Base-by-base conservation (phyloP, 2,329 filamentous ascomycete genomes). In the Fonsecaea pedrosoi region DNA sequence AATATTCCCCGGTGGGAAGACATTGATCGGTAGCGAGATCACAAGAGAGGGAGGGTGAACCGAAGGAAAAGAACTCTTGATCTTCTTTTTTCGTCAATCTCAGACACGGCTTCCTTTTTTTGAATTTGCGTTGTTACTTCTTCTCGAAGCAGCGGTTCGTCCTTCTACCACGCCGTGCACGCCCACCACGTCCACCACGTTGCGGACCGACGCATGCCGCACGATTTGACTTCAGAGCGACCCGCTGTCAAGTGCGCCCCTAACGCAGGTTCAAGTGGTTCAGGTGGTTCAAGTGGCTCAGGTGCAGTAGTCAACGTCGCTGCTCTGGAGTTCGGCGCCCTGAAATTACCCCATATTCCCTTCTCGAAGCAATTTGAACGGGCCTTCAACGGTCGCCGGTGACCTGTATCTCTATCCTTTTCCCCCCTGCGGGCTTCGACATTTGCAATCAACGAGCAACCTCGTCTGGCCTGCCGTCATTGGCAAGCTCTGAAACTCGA, bases 211-310 rank as follows among this genome's bases (percentile, higher is more conserved):
- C 45, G 45, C 59, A 54, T 53, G 42, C 25, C 45, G 45, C 59
- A n/a, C 12, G 8, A 32, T 54, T 61, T 32, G 38, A 34, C 15
- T 45, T 34, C 35, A 15, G 32, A 40, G 18, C 34, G 18, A 30
- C 18, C 59, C n/a, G 59, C 59, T 54, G 59, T 54, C 59, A 60
- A 32, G 34, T 18, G 45, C 45, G 60, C 60, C 60, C 48, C 60
- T 62, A 62, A 62, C 60, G 60, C 60, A 62, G 60, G 60, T 62
- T 53, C 38, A 61, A 32, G 18, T 60, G 58, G 60, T 25, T 25
- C 25, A 25, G 25, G 25, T 25, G 25, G 25, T 25, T 25, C 25
- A 25, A 25, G 25, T 25, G 25, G 25, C 54, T 50, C 53, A 53
- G 25, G 5, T 61, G 59, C 59, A 61, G 59, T 61, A 61, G 59